Percentiles rank a stretch among this genome's conserved stretches.
These are phyloP conservation scores for Aspergillus puulaauensis DNA, from an alignment of 2,329 filamentous ascomycete species.

Conservation along the genomic window DNA sequence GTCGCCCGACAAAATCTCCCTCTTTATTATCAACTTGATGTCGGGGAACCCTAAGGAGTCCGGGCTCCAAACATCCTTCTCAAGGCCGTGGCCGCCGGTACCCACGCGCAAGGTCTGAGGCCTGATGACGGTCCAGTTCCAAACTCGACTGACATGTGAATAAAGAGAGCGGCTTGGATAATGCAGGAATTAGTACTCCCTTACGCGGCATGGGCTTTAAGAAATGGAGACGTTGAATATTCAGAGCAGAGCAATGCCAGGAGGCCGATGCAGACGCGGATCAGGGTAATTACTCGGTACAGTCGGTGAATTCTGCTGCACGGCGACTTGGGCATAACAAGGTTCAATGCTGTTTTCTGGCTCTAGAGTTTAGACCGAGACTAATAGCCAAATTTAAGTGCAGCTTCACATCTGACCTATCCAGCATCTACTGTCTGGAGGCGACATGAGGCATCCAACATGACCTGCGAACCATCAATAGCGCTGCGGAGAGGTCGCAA, in stretches of 20 bases:
- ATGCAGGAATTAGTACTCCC: neutral
- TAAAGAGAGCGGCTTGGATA: neutral
- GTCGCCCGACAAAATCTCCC: no score
- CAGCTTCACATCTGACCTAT: slow-evolving; percentile 9
- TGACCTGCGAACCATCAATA: slow-evolving; percentile 8
- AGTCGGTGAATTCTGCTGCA: neutral
- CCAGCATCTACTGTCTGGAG: neutral
- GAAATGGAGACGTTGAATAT: neutral
- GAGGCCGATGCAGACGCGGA: neutral
- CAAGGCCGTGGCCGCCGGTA: neutral
- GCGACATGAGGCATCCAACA: slow-evolving; percentile 5
- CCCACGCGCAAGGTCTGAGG: neutral
- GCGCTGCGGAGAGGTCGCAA: slow-evolving; percentile 1
- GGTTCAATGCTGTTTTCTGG: neutral
- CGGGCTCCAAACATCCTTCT: neutral
- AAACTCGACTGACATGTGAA: neutral
- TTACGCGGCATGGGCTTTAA: neutral
- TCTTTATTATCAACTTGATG: neutral
- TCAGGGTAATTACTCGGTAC: neutral
- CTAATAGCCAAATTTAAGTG: neutral
- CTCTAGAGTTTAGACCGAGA: neutral
- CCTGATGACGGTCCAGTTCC: neutral
- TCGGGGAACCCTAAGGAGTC: neutral
- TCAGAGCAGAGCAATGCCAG: neutral
- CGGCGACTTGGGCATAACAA: neutral